Percentiles rank a stretch among this genome's conserved stretches.
phyloP scores from a whole-genome alignment of 306 rosid species.

The Adenanthera pavonina region DNA sequence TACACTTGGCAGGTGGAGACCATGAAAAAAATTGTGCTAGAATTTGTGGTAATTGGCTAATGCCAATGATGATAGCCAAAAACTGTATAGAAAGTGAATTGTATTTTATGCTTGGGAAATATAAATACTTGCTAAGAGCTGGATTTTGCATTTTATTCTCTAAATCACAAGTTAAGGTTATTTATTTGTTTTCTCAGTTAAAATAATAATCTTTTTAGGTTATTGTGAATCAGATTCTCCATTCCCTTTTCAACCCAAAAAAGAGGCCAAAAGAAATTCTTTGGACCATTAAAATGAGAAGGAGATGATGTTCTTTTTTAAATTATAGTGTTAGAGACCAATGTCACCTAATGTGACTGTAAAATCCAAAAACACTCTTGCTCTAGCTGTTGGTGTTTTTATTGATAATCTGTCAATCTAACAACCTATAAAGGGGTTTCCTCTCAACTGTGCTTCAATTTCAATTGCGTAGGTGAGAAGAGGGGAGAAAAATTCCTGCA shows the following conservation, averaged over 20 bases:
- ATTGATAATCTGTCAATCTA: not conserved
- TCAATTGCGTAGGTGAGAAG: not conserved
- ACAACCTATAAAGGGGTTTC: not conserved
- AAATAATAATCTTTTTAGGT: too few relatives aligned
- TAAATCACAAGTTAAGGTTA: too few relatives aligned
- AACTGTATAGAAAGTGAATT: not conserved
- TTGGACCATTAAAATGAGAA: not conserved
- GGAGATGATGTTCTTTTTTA: not conserved
- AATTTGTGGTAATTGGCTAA: not conserved
- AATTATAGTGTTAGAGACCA: not conserved
- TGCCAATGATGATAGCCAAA: not conserved
- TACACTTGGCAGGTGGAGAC: too few relatives aligned
- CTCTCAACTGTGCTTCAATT: not conserved
- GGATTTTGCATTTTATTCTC: not conserved
- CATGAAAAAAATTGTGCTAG: not conserved
- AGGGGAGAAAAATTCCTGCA: not conserved
- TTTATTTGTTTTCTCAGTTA: too few relatives aligned
- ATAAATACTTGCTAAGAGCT: not conserved
- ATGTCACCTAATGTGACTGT: not conserved
- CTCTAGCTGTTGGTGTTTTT: not conserved
- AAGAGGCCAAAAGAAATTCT: not conserved
- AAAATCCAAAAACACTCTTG: not conserved
- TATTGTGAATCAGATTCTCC: not conserved
- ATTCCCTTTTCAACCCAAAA: not conserved
- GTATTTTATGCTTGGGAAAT: not conserved